A percentile compares a stretch with the other conserved stretches of the same genome.
Evolutionary conservation across 169 alveolate genomes (phyloP).

Genomic region (Cryptosporidium viatorum): DNA sequence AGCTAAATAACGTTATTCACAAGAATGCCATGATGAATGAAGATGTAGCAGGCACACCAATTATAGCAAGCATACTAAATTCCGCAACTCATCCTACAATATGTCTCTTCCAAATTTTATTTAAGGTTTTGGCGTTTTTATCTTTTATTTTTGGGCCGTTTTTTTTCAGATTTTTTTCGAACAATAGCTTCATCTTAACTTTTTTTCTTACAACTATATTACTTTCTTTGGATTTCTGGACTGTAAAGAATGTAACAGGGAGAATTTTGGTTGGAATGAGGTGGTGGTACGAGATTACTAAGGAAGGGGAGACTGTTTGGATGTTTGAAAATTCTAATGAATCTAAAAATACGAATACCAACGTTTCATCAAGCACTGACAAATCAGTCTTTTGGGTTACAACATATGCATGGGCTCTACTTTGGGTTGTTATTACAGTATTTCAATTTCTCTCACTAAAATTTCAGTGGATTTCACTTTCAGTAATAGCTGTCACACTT

Average conservation of each 20-base stretch:
- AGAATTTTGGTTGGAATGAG: constrained; percentile 85
- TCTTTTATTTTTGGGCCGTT: constrained; percentile 80
- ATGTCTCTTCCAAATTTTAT: constrained; percentile 80
- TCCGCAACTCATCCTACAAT: constrained; percentile 84
- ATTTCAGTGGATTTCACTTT: constrained; percentile 79
- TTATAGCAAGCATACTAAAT: constrained; percentile 62
- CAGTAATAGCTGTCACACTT: constrained; percentile 78
- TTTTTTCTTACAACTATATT: constrained; percentile 81
- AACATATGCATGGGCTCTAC: constrained; percentile 80
- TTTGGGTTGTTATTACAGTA: constrained; percentile 79
- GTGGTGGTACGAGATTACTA: constrained; percentile 88
- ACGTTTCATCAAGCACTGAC: constrained; percentile 78
- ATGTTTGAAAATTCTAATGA: constrained; percentile 83
- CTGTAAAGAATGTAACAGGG: constrained; percentile 87
- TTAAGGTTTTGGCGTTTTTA: constrained; percentile 81
- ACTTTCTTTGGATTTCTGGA: constrained; percentile 86
- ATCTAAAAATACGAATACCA: constrained; percentile 73
- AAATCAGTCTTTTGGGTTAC: constrained; percentile 84
- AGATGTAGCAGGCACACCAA: constrained; percentile 42
- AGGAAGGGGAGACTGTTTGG: constrained; percentile 86
- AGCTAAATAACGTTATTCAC: background rate
- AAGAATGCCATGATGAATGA: constrained; percentile 59
- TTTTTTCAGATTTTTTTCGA: constrained; percentile 67
- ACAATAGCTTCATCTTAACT: constrained; percentile 77
- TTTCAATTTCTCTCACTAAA: constrained; percentile 77